phyloP scores from a whole-genome alignment of 108 stramenopile genomes.

The Mayamaea pseudoterrestris region DNA sequence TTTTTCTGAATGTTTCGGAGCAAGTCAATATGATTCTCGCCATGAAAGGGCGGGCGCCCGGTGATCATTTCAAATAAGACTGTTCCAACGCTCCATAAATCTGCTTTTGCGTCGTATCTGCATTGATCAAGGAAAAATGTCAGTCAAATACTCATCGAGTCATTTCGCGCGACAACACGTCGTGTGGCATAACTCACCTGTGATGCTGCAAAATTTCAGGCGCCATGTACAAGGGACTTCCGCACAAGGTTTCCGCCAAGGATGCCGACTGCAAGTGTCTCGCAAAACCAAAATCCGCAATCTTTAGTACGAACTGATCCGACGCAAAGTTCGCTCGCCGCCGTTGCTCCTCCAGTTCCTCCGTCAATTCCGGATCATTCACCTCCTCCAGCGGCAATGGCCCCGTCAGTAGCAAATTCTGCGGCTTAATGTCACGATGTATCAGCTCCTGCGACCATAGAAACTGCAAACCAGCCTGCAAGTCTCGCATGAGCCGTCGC shows the following conservation, averaged over 20 bases:
- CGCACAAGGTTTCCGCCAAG: slow-evolving; percentile 96
- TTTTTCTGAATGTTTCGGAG: slow-evolving; percentile 77
- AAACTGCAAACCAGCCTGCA: slow-evolving; percentile 80
- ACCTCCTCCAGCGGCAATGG: slow-evolving; percentile 47
- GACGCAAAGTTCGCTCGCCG: slow-evolving; percentile 18
- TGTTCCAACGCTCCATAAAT: slow-evolving; percentile 95
- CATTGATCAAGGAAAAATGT: not conserved
- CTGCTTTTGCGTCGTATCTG: slow-evolving; percentile 94
- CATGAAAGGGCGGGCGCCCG: slow-evolving; percentile 77
- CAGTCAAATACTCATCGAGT: not conserved
- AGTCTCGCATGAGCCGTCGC: slow-evolving; percentile 80
- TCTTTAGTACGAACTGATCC: slow-evolving; percentile 64
- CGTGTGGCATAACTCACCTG: slow-evolving; percentile 19
- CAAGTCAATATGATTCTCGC: slow-evolving; percentile 85
- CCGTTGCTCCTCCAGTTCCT: slow-evolving; percentile 14
- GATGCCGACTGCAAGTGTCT: slow-evolving; percentile 80
- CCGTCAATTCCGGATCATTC: slow-evolving; percentile 42
- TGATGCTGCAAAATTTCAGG: slow-evolving; percentile 85
- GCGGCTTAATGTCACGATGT: slow-evolving; percentile 96
- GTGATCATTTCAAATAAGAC: slow-evolving; percentile 96
- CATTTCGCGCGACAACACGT: not conserved
- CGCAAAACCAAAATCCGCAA: slow-evolving; percentile 98
- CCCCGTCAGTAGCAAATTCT: slow-evolving; percentile 89
- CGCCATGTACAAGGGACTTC: slow-evolving; percentile 96
- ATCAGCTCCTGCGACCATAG: slow-evolving; percentile 78